Percentiles rank a stretch among this genome's conserved stretches.
Evolutionary conservation across 495 filamentous ascomycete species (phyloP).

Genomic region (Apodospora peruviana): DNA sequence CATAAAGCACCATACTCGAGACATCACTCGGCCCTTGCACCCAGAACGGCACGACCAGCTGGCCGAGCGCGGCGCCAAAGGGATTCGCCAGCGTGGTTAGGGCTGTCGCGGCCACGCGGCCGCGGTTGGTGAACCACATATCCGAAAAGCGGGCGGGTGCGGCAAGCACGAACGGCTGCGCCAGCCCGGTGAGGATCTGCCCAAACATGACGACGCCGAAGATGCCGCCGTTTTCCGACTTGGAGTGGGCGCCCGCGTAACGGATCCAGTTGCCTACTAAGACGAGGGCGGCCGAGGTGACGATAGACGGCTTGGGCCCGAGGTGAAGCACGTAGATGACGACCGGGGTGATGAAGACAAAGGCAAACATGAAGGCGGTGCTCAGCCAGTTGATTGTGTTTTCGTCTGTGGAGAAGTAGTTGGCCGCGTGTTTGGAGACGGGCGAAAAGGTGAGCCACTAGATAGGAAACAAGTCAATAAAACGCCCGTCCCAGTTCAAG

Average conservation of each 20-base stretch:
- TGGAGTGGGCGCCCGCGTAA: constrained; percentile 54
- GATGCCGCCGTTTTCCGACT: constrained; percentile 35
- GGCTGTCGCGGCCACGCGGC: constrained; percentile 83
- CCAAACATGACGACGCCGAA: constrained; percentile 86
- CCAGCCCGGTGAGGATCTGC: constrained; percentile 85
- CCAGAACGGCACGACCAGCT: constrained; percentile 78
- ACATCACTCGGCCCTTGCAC: constrained; percentile 56
- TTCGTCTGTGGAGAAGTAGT: constrained; percentile 69
- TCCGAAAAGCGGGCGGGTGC: constrained; percentile 90
- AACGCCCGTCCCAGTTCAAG: background rate
- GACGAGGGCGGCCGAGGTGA: constrained; percentile 64
- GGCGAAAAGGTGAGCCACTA: constrained; percentile 93
- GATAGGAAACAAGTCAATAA: background rate
- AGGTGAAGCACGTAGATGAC: constrained; percentile 74
- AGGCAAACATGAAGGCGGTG: constrained; percentile 81
- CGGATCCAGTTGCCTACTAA: constrained; percentile 90
- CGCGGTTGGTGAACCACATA: constrained; percentile 84
- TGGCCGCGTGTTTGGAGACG: constrained; percentile 67
- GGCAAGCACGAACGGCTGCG: constrained; percentile 87
- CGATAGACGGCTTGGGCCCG: constrained; percentile 73
- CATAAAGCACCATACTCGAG: constrained; percentile 78
- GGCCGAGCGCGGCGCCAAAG: constrained; percentile 79
- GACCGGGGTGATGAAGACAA: constrained; percentile 64
- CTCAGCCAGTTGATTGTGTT: constrained; percentile 88
- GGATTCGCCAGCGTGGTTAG: constrained; percentile 81